Evolutionary conservation across 306 rosid species (phyloP).

Genomic region (Gastrolobium bilobum): DNA sequence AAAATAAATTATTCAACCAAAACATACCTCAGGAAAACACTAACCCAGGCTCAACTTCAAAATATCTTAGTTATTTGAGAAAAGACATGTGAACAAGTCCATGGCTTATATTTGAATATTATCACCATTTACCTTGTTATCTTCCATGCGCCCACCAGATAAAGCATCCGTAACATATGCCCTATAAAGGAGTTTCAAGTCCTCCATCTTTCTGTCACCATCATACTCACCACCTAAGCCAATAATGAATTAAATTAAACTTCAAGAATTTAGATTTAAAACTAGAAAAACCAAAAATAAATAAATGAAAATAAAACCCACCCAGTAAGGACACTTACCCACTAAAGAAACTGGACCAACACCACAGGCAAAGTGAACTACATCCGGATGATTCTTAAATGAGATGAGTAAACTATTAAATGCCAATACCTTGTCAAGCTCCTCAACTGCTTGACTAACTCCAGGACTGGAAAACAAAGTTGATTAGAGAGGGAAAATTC

Average conservation of each 20-base stretch:
- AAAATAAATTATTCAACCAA: slow-evolving; percentile 30
- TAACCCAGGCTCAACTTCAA: slow-evolving; percentile 43
- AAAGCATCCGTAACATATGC: slow-evolving; percentile 61
- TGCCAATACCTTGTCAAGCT: slow-evolving; percentile 74
- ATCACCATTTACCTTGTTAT: slow-evolving; percentile 53
- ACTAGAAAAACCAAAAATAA: neutral
- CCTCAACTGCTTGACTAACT: slow-evolving; percentile 69
- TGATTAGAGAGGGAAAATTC: slow-evolving; percentile 47
- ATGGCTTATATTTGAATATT: slow-evolving; percentile 7
- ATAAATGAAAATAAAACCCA: slow-evolving; percentile 6
- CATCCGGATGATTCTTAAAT: slow-evolving; percentile 80
- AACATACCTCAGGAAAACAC: slow-evolving; percentile 32
- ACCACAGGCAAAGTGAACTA: slow-evolving; percentile 82
- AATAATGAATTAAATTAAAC: slow-evolving; percentile 48
- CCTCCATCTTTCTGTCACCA: slow-evolving; percentile 81
- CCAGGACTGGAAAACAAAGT: slow-evolving; percentile 70
- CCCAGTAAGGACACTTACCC: slow-evolving; percentile 58
- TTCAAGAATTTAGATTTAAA: slow-evolving; percentile 29
- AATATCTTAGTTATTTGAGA: slow-evolving; percentile 48
- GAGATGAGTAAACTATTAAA: slow-evolving; percentile 80
- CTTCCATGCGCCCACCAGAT: slow-evolving; percentile 63
- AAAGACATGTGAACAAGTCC: slow-evolving; percentile 14
- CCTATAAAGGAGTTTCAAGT: slow-evolving; percentile 84
- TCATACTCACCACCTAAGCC: slow-evolving; percentile 83
- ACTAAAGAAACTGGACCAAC: slow-evolving; percentile 85